A percentile compares a stretch with the other conserved stretches of the same genome.
Evolutionary conservation across 2,329 filamentous ascomycete species (phyloP).

Genomic region (Alternaria alternata): DNA sequence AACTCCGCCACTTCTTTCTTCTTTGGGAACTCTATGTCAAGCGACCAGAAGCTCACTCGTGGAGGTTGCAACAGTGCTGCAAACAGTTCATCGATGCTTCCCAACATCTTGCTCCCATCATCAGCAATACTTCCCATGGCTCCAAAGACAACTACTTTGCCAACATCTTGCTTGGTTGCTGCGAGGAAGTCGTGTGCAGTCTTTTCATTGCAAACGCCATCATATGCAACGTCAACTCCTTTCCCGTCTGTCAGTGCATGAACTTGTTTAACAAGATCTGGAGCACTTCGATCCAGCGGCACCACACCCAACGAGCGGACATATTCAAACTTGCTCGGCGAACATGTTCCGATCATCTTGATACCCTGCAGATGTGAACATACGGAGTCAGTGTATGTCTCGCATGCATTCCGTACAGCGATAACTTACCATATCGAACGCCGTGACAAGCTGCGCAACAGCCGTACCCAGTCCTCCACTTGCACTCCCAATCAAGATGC

Average conservation of each 20-base stretch:
- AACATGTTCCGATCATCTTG: constrained; percentile 18
- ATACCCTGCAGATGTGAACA: background rate
- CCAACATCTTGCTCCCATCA: constrained; percentile 15
- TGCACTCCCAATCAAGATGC: constrained; percentile 17
- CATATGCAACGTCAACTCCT: constrained; percentile 22
- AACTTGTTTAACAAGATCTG: constrained; percentile 15
- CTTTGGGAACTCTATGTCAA: constrained; percentile 8
- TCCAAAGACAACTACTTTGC: constrained; percentile 16
- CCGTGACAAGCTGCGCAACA: constrained; percentile 14
- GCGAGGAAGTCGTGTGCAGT: constrained; percentile 10
- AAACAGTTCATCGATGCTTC: background rate
- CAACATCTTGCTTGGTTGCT: constrained; percentile 11
- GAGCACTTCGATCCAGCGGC: constrained; percentile 16
- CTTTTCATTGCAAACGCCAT: constrained; percentile 14
- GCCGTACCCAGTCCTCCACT: constrained; percentile 20
- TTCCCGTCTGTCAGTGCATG: constrained; percentile 11
- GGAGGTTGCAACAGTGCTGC: constrained; percentile 10
- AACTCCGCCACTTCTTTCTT: constrained; percentile 15
- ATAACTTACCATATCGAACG: constrained; percentile 11
- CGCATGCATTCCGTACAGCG: too few relatives aligned
- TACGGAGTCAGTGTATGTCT: too few relatives aligned
- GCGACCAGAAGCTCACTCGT: constrained; percentile 7
- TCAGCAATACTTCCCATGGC: constrained; percentile 14
- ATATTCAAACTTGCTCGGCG: constrained; percentile 16
- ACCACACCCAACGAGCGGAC: constrained; percentile 17